Evolutionary conservation across 129 eudicot species (phyloP).

Genomic region (Saposhnikovia divaricata): DNA sequence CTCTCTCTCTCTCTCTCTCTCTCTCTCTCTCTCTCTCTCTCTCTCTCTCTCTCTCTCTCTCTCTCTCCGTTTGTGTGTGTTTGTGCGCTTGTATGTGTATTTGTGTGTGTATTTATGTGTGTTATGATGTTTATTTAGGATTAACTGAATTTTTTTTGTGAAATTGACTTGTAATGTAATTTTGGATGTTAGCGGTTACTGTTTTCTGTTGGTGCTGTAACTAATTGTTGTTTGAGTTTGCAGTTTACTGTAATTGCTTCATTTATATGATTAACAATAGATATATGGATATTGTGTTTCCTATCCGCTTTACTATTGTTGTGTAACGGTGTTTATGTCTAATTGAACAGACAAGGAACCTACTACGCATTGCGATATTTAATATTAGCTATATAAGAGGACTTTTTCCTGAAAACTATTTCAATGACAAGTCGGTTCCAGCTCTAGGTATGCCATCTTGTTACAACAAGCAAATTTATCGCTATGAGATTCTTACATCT

Average conservation of each 20-base stretch:
- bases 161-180: background rate
- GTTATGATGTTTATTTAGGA: background rate
- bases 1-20: too few relatives aligned
- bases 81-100: too few relatives aligned
- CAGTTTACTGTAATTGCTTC: too few relatives aligned
- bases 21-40: background rate
- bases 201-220: background rate
- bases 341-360: conserved; percentile 82
- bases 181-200: background rate
- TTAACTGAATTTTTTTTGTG: background rate
- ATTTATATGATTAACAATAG: too few relatives aligned
- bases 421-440: conserved; percentile 56
- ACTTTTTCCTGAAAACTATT: conserved; percentile 93
- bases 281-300: background rate
- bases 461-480: background rate
- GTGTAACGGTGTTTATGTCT: conserved; percentile 14
- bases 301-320: background rate
- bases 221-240: too few relatives aligned
- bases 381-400: conserved; percentile 98
- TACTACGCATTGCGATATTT: conserved; percentile 92
- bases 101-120: background rate
- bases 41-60: background rate
- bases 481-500: conserved; percentile 14
- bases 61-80: background rate
- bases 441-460: conserved; percentile 57